Conservation (phyloP, 148 eudicot genomes). For the Polygonum maritimum region DNA sequence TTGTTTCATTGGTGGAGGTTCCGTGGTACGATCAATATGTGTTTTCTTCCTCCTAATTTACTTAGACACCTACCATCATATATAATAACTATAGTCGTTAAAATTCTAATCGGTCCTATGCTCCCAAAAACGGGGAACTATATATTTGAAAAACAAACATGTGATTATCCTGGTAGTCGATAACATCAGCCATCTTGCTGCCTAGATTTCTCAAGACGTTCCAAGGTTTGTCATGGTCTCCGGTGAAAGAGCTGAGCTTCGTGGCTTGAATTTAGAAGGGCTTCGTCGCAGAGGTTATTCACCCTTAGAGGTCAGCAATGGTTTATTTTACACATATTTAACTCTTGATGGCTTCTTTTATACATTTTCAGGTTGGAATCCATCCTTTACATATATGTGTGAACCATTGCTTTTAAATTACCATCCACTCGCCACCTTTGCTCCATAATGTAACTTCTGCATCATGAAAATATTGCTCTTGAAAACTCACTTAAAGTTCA, state of each 20-base stretch:
- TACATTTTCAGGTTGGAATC: background rate
- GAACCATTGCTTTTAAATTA: background rate
- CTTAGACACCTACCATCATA: background rate
- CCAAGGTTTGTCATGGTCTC: constrained; percentile 84
- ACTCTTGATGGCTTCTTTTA: background rate
- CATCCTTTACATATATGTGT: background rate
- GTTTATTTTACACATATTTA: background rate
- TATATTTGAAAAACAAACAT: background rate
- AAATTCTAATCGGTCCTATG: background rate
- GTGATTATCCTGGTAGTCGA: background rate
- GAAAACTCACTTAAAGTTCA: background rate
- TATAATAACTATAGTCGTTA: background rate
- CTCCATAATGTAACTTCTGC: background rate
- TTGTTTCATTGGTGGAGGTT: constrained; percentile 93
- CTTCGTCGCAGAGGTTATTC: constrained; percentile 75
- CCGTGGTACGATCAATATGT: constrained; percentile 51
- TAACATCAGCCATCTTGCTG: background rate
- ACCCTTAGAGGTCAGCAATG: constrained; percentile 47
- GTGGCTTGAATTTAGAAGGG: constrained; percentile 90
- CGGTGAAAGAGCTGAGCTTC: constrained; percentile 92
- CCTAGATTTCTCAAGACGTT: constrained; percentile 87
- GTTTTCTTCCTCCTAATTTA: background rate
- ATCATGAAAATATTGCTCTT: background rate
- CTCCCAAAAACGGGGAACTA: background rate
- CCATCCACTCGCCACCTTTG: background rate